A percentile compares a stretch with the other conserved stretches of the same genome.
Evolutionary conservation across 306 rosid genomes (phyloP).

Genomic region (Elaeagnus macrophylla): DNA sequence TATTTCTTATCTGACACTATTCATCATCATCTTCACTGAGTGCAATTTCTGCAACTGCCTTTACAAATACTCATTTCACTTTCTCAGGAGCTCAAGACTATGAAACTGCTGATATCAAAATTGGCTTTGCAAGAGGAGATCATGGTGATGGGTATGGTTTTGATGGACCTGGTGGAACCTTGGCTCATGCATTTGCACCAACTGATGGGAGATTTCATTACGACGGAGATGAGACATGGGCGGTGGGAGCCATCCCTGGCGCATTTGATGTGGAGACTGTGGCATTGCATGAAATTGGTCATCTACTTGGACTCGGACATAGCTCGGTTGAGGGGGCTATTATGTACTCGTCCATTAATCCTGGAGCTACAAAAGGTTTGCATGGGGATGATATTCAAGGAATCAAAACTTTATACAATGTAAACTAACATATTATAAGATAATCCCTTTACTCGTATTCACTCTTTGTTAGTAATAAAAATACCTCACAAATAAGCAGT

Average conservation of each 20-base stretch:
- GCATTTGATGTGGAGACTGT: conserved; percentile 18
- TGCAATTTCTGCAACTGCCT: too few species aligned
- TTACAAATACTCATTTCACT: conserved; percentile 15
- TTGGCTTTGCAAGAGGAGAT: conserved; percentile 9
- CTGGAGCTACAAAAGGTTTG: conserved; percentile 10
- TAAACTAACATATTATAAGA: not conserved
- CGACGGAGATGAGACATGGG: conserved; percentile 26
- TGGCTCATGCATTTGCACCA: conserved; percentile 26
- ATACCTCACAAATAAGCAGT: too few species aligned
- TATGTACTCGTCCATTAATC: conserved; percentile 2
- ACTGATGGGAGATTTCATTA: conserved; percentile 27
- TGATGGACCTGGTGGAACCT: conserved; percentile 7
- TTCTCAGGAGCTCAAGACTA: not conserved
- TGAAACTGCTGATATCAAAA: conserved; percentile 2
- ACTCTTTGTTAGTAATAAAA: too few species aligned
- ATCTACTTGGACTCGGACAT: conserved; percentile 27
- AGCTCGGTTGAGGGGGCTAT: conserved; percentile 18
- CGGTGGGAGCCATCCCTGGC: not conserved
- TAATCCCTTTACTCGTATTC: not conserved
- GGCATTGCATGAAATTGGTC: conserved; percentile 35
- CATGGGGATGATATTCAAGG: conserved; percentile 28
- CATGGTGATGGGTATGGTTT: conserved; percentile 25
- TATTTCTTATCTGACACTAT: too few species aligned
- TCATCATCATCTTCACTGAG: too few species aligned
- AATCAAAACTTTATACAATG: conserved; percentile 18